Evolutionary conservation across 441 rosid genomes (phyloP), one percentile per base, ranked within the genome.

Genomic region (Capsella rubella): DNA sequence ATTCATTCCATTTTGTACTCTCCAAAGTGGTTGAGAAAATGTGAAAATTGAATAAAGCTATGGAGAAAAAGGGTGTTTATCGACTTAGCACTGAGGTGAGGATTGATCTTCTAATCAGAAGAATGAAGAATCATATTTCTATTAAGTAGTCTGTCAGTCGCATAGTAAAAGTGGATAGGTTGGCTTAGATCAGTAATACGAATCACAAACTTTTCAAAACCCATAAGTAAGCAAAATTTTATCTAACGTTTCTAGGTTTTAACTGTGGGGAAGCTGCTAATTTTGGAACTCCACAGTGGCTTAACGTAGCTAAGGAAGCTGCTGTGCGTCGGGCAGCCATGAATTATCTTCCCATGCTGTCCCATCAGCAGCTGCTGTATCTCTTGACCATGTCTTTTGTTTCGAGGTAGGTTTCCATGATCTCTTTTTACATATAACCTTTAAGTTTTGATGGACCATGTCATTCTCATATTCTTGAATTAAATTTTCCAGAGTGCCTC

Each of bases 221-320:
- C 46, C 42, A 25, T 73, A 55, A 40, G 71, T 72, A 72, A 71
- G 56, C 63, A 47, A 43, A 21, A 55, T 62, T 45, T 35, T 54
- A 67, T 53, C 25, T 37, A 11, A 72, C 18, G 3, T 68, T 61
- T 63, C 21, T 78, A 90, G 98, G 98, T 82, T 96, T 96, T 84
- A 96, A 94, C 81, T 96, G 99, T 84, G 99, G 99, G 70, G 99
- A 96, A 84, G 99, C 99, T 46, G 98, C 99, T 75, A 96, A 94
- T 79, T 93, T 96, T 84, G 98, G 97, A 75, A 96, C 99, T 77
- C 95, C 99, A 21, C 95, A 88, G 82, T 96, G 99, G 99, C 93
- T 96, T 74, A 83, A 77, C 76, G 87, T 93, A 80, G 99, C 99
- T 13, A 96, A 89, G 86, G 99, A 90, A 79, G 99, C 99, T 79